Percentiles rank a stretch among this genome's conserved stretches.
Evolutionary conservation across 768 basidiomycete genomes (phyloP).

Genomic region (Auriscalpium vulgare): DNA sequence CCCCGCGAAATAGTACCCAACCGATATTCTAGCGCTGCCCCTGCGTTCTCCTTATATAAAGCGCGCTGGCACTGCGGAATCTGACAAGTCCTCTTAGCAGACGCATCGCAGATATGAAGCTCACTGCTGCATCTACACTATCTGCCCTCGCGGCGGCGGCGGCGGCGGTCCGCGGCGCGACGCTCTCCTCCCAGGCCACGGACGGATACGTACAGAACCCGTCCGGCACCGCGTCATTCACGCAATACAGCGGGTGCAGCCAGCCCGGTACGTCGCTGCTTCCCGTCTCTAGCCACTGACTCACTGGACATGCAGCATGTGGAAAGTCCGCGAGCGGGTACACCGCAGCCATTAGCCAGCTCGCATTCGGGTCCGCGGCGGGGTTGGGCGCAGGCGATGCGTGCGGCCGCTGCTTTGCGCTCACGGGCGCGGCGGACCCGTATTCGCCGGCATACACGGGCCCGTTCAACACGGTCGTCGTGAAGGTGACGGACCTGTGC

Average conservation of each 20-base stretch:
- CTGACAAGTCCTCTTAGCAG: no score
- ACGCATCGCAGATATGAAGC: no score
- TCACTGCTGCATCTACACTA: no score
- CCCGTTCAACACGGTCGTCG: constrained; percentile 46
- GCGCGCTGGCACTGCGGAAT: no score
- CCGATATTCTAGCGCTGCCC: no score
- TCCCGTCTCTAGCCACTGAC: neutral
- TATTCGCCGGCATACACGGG: constrained; percentile 42
- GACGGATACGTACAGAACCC: constrained; percentile 43
- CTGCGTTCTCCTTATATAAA: no score
- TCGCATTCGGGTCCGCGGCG: constrained; percentile 44
- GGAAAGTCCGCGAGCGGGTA: constrained; percentile 41
- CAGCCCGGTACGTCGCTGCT: constrained; percentile 31
- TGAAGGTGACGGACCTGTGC: constrained; percentile 40
- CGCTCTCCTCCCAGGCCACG: no score
- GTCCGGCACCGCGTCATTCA: constrained; percentile 50
- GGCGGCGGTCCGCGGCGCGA: no score
- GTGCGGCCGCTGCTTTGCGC: constrained; percentile 52
- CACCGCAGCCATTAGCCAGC: constrained; percentile 51
- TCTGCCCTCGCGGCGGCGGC: no score
- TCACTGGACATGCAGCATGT: constrained; percentile 31
- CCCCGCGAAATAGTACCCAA: no score
- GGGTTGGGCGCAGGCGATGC: constrained; percentile 49
- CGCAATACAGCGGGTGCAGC: constrained; percentile 43
- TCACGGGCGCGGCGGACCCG: constrained; percentile 44